phyloP scores from a whole-genome alignment of 169 alveolate genomes.

The Plasmodium gallinaceum region DNA sequence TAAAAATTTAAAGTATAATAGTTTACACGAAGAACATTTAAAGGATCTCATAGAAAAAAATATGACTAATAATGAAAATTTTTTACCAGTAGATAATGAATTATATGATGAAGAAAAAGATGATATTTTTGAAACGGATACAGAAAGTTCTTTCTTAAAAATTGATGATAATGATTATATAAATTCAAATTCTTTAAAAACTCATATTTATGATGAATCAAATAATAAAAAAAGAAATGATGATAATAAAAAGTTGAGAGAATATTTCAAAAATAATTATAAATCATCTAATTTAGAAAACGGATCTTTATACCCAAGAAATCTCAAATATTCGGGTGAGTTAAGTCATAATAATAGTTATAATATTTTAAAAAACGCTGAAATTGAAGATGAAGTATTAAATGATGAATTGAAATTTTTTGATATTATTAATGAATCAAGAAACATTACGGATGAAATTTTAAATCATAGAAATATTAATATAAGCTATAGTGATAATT shows the following conservation, averaged over 20 bases:
- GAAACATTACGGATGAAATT: background rate
- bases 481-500: constrained; percentile 2
- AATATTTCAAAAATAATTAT: constrained; percentile 32
- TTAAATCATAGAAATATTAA: constrained; percentile 2
- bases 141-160: constrained; percentile 56
- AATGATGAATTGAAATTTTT: background rate
- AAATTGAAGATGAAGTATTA: constrained; percentile 1
- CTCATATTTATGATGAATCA: constrained; percentile 53
- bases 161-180: constrained; percentile 28
- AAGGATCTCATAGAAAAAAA: constrained; percentile 9
- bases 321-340: constrained; percentile 10
- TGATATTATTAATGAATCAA: background rate
- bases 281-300: constrained; percentile 9
- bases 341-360: constrained; percentile 10
- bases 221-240: background rate
- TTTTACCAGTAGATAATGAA: constrained; percentile 8
- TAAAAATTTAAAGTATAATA: constrained; percentile 37
- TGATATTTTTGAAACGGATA: constrained; percentile 51
- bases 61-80: background rate
- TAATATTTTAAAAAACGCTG: constrained; percentile 11
- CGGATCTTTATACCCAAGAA: constrained; percentile 1
- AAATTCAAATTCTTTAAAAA: constrained; percentile 11
- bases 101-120: constrained; percentile 35
- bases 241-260: constrained; percentile 4
- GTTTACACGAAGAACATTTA: constrained; percentile 19